Evolutionary conservation across 345 rosid species (phyloP).

Genomic region (Syzygium aromaticum): DNA sequence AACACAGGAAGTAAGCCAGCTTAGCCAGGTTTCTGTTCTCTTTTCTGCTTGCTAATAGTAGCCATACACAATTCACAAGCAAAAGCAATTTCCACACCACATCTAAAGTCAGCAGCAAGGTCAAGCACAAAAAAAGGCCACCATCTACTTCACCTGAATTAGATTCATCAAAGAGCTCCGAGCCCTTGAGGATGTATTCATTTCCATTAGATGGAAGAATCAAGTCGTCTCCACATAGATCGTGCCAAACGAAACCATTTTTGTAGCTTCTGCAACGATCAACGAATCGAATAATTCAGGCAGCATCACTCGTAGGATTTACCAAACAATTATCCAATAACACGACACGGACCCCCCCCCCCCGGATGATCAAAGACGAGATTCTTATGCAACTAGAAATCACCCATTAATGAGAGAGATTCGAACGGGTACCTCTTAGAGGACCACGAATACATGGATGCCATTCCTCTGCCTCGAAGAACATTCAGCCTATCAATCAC

Average conservation of each 20-base stretch:
- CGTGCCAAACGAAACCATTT: constrained; percentile 98
- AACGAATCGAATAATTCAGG: neutral
- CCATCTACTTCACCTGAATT: constrained; percentile 37
- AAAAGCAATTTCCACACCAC: neutral
- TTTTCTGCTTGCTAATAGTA: neutral
- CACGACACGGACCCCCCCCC: too few relatives aligned
- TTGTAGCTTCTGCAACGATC: constrained; percentile 68
- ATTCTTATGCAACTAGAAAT: neutral
- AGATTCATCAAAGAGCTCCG: constrained; percentile 73
- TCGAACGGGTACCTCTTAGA: constrained; percentile 50
- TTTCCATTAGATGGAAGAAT: constrained; percentile 83
- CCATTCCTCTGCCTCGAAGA: constrained; percentile 92
- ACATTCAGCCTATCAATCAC: constrained; percentile 82
- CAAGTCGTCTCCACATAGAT: constrained; percentile 73
- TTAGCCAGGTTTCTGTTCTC: neutral
- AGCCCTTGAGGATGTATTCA: constrained; percentile 94
- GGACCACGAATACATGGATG: constrained; percentile 90
- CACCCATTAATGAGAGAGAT: neutral
- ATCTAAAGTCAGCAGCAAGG: neutral
- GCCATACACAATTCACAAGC: neutral
- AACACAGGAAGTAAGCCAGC: neutral
- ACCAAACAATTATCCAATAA: neutral
- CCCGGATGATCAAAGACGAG: neutral
- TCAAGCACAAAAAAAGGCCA: neutral
- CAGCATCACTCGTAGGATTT: neutral